A percentile compares a stretch with the other conserved stretches of the same genome.
Evolutionary conservation across 1,284 basidiomycete genomes (phyloP).

Genomic region (Cutaneotrichosporon arboriforme): DNA sequence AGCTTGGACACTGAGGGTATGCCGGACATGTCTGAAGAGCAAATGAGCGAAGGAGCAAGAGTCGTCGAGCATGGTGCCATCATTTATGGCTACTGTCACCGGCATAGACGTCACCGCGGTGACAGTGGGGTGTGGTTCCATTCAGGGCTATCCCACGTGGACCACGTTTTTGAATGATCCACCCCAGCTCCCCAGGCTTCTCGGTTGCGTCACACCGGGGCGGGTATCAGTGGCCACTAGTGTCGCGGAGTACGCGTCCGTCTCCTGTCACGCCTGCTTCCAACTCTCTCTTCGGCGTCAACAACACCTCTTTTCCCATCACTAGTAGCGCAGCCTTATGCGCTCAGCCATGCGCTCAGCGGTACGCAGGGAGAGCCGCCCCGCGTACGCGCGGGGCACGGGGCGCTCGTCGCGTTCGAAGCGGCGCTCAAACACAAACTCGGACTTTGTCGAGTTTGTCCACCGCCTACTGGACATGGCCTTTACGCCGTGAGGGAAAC

Average conservation of each 20-base stretch:
- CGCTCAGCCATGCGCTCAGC: neutral
- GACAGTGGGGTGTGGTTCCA: no score
- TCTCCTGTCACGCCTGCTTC: neutral
- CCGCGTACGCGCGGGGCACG: neutral
- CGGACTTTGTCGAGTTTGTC: constrained; percentile 40
- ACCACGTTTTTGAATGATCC: no score
- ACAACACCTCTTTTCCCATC: neutral
- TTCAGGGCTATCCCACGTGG: no score
- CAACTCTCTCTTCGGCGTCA: neutral
- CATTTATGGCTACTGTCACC: no score
- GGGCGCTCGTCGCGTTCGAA: neutral
- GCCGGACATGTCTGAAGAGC: neutral
- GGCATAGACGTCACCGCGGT: no score
- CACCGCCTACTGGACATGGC: constrained; percentile 21
- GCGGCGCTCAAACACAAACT: constrained; percentile 6
- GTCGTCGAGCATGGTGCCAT: no score
- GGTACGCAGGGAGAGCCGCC: neutral
- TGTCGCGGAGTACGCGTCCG: no score
- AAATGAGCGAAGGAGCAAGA: no score
- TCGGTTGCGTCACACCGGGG: no score
- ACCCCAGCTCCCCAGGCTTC: no score
- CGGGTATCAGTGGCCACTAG: no score
- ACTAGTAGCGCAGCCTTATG: neutral
- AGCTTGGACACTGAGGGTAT: neutral
- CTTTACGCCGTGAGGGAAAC: constrained; percentile 32